Conservation (phyloP, 176 grass and related monocot genomes). For the Triticum timopheevii region DNA sequence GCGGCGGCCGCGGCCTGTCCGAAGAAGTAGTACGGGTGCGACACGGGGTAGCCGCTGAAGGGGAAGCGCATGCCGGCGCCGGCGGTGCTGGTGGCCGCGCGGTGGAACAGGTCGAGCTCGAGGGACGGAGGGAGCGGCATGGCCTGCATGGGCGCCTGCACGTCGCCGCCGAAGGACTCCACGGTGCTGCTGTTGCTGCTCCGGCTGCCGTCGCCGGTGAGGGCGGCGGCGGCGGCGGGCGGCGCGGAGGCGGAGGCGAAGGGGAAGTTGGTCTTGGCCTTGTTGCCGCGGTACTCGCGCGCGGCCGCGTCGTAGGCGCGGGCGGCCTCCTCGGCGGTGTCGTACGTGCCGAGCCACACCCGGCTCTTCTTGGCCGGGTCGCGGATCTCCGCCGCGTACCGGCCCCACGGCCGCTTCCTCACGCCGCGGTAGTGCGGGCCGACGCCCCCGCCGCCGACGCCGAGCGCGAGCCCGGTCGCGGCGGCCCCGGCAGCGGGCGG, state of each 20-base stretch:
- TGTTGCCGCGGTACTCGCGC: constrained; percentile 76
- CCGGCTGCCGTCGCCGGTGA: constrained; percentile 49
- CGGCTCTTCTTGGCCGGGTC: constrained; percentile 91
- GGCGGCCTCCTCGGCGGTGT: constrained; percentile 91
- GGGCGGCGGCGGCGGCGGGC: background rate
- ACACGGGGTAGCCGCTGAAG: constrained; percentile 39
- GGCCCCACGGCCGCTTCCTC: constrained; percentile 87
- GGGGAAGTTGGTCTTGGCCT: constrained; percentile 96
- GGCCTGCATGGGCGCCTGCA: constrained; percentile 50
- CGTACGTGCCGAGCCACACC: constrained; percentile 92
- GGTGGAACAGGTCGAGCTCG: constrained; percentile 57
- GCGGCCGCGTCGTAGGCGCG: constrained; percentile 80
- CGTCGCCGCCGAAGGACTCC: constrained; percentile 59
- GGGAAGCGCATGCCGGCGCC: constrained; percentile 41
- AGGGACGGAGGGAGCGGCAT: constrained; percentile 41
- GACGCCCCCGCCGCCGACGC: background rate
- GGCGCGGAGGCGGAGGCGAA: background rate
- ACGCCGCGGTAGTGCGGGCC: constrained; percentile 68
- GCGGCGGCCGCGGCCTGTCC: constrained; percentile 29
- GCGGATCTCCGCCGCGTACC: constrained; percentile 89
- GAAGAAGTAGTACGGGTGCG: constrained; percentile 58
- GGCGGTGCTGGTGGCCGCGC: constrained; percentile 24
- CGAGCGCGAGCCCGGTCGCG: constrained; percentile 25
- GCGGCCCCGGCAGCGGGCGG: constrained; percentile 14
- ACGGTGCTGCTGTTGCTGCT: constrained; percentile 89